A percentile compares a stretch with the other conserved stretches of the same genome.
These are phyloP conservation scores for Crithidia thermophila DNA, from an alignment of 208 protist species.

Conservation along the genomic window DNA sequence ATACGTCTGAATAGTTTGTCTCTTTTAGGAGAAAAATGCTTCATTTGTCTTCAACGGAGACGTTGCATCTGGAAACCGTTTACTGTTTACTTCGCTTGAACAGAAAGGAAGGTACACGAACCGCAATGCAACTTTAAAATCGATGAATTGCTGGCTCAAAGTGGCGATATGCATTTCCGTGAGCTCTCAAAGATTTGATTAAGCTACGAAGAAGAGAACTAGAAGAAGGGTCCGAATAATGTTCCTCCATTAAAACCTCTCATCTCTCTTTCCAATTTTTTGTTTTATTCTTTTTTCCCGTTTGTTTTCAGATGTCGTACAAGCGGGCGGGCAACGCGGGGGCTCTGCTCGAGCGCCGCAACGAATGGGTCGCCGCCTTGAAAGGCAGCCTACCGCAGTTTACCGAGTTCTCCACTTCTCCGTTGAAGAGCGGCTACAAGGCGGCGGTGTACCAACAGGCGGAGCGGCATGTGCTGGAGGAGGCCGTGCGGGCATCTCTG, in stretches of 20 bases:
- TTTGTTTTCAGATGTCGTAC: slow-evolving; percentile 2
- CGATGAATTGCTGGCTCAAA: too few relatives aligned
- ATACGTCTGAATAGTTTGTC: too few relatives aligned
- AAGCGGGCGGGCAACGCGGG: background rate
- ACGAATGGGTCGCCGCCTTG: slow-evolving; percentile 23
- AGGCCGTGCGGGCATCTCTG: slow-evolving; percentile 1
- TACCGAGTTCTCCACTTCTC: background rate
- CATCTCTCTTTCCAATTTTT: background rate
- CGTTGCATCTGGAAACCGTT: too few relatives aligned
- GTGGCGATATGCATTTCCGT: background rate
- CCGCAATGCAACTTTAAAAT: too few relatives aligned
- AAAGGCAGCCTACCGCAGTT: slow-evolving; percentile 17
- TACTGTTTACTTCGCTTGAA: too few relatives aligned
- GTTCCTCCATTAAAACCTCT: too few relatives aligned
- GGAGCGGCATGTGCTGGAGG: slow-evolving; percentile 13
- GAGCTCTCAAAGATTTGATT: too few relatives aligned
- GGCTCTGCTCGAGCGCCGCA: slow-evolving; percentile 20
- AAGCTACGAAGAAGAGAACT: too few relatives aligned
- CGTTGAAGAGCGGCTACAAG: slow-evolving; percentile 1
- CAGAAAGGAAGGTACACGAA: too few relatives aligned
- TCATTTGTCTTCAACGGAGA: too few relatives aligned
- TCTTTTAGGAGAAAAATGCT: too few relatives aligned
- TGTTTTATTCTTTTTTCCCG: background rate
- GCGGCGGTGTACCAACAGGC: slow-evolving; percentile 10
- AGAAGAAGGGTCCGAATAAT: too few relatives aligned